phyloP scores from a whole-genome alignment of 2,329 filamentous ascomycete species.

The Didymella keratinophila region DNA sequence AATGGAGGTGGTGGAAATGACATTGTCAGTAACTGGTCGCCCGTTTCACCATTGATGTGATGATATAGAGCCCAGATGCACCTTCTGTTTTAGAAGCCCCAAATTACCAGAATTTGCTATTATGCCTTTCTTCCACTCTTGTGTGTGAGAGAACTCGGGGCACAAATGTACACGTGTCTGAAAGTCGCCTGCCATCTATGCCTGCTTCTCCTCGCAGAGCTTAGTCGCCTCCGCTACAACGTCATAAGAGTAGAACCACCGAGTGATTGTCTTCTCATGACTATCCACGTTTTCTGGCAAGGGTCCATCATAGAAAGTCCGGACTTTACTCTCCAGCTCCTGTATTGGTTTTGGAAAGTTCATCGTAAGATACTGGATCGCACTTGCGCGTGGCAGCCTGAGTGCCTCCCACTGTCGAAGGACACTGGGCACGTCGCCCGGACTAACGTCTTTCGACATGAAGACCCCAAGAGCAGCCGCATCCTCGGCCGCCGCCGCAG shows the following conservation, averaged over 20 bases:
- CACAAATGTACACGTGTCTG: too few species aligned
- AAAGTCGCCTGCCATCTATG: too few species aligned
- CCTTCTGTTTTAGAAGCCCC: too few species aligned
- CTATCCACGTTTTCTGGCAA: conserved; percentile 8
- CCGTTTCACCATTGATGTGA: too few species aligned
- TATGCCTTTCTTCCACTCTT: too few species aligned
- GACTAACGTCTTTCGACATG: background rate
- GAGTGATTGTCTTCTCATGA: conserved; percentile 6
- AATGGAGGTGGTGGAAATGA: background rate
- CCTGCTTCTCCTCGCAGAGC: background rate
- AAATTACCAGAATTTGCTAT: background rate
- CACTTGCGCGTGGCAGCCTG: conserved; percentile 5
- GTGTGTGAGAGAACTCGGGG: too few species aligned
- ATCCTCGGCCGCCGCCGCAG: conserved; percentile 12
- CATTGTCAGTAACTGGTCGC: too few species aligned
- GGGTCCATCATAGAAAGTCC: background rate
- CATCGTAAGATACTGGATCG: conserved; percentile 11
- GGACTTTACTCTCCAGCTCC: background rate
- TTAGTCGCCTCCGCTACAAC: conserved; percentile 1
- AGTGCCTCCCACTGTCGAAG: conserved; percentile 7
- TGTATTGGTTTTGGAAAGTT: conserved; percentile 2
- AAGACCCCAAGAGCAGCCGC: conserved; percentile 9
- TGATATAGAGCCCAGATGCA: too few species aligned
- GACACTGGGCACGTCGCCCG: background rate
- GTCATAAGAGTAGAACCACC: conserved; percentile 7